phyloP scores from a whole-genome alignment of 305 asterid species.

The Solanum hybrid region DNA sequence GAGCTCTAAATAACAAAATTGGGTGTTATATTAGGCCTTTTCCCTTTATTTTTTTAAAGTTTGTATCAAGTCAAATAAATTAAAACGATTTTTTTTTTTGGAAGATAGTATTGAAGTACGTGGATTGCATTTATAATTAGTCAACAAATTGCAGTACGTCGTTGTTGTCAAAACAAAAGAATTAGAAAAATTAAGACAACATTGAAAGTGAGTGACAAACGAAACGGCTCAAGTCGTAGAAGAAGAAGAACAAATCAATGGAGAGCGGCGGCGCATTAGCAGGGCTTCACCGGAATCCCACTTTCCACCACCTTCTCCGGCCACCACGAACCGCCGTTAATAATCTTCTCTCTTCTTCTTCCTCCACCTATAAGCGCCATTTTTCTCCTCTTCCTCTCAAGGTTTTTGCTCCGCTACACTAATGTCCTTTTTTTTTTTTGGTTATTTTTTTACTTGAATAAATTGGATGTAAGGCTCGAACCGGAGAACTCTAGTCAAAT shows the following conservation, averaged over 20 bases:
- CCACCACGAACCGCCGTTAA: background rate
- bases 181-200: background rate
- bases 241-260: background rate
- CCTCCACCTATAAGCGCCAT: background rate
- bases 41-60: too few species aligned
- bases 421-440: background rate
- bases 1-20: too few species aligned
- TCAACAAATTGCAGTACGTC: background rate
- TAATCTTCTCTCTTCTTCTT: background rate
- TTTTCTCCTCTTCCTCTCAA: conserved; percentile 1
- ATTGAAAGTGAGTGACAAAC: background rate
- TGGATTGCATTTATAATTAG: background rate
- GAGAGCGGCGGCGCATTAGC: conserved; percentile 4
- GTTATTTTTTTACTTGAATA: background rate
- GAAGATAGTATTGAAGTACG: background rate
- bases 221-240: background rate
- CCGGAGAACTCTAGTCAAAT: background rate
- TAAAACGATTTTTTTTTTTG: too few species aligned
- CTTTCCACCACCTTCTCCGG: background rate
- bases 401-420: background rate
- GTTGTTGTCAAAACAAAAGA: background rate
- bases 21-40: too few species aligned
- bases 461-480: background rate
- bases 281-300: conserved; percentile 2
- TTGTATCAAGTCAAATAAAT: too few species aligned